Evolutionary conservation across 2,329 filamentous ascomycete genomes (phyloP).

Genomic region (Arachnopeziza araneosa): DNA sequence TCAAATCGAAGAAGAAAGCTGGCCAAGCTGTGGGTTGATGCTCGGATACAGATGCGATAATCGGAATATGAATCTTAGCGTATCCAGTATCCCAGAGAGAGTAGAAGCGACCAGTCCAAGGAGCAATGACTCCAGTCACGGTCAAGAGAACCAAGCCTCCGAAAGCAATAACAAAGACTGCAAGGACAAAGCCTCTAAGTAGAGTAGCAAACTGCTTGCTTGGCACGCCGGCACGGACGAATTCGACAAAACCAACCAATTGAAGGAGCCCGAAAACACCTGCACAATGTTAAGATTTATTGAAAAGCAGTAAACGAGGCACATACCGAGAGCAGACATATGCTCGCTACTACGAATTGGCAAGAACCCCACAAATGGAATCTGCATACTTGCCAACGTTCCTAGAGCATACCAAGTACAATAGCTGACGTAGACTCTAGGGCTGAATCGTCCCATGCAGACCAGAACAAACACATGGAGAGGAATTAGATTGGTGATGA

Average conservation of each 20-base stretch:
- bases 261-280: constrained; percentile 95
- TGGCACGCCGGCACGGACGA: constrained; percentile 79
- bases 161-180: constrained; percentile 68
- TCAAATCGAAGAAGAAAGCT: constrained; percentile 98
- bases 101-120: constrained; percentile 98
- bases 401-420: constrained; percentile 97
- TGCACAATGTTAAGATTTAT: constrained; percentile 32
- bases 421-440: constrained; percentile 90
- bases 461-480: constrained; percentile 91
- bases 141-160: constrained; percentile 80
- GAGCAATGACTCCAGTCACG: constrained; percentile 84
- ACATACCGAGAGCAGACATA: constrained; percentile 87
- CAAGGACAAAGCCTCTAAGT: constrained; percentile 67
- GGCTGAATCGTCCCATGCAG: constrained; percentile 95
- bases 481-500: constrained; percentile 96
- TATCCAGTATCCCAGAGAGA: constrained; percentile 98
- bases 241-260: constrained; percentile 87
- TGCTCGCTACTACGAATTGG: constrained; percentile 97
- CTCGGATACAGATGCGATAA: constrained; percentile 98
- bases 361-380: constrained; percentile 96
- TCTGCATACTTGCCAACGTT: constrained; percentile 96
- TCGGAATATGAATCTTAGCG: constrained; percentile 98
- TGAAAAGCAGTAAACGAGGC: not conserved
- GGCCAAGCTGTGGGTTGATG: constrained; percentile 99
- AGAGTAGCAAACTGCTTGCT: constrained; percentile 93